Conservation (phyloP, 2,329 filamentous ascomycete species). For the Aureobasidium sp. region DNA sequence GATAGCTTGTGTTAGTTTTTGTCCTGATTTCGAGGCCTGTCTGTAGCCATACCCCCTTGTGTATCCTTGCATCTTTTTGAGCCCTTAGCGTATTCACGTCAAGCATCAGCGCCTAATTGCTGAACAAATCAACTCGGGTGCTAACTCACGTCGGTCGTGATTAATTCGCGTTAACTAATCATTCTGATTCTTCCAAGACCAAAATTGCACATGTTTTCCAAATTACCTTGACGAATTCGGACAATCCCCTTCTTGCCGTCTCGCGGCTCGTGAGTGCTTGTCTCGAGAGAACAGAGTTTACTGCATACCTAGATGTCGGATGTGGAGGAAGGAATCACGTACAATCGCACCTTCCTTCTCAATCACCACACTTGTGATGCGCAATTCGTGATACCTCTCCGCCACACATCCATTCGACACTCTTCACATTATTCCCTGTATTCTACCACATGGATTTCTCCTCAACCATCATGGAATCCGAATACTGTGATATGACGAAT, state of each 20-base stretch:
- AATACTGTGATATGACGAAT: background rate
- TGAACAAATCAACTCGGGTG: background rate
- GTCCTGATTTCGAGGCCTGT: background rate
- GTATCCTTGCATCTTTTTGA: background rate
- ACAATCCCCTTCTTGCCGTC: no score
- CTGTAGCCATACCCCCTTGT: constrained; percentile 1
- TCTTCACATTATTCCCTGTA: background rate
- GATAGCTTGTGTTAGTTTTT: background rate
- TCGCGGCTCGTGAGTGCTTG: background rate
- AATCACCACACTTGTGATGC: background rate
- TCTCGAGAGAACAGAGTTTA: background rate
- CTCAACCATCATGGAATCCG: background rate
- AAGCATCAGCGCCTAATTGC: background rate
- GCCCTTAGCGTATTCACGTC: background rate
- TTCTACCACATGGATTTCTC: background rate
- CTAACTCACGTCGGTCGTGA: background rate
- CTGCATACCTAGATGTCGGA: no score
- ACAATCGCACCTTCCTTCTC: background rate
- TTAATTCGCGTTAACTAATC: no score
- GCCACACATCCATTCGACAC: background rate
- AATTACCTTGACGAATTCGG: background rate
- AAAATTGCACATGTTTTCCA: background rate
- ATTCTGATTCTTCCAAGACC: no score
- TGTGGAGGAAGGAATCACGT: background rate
- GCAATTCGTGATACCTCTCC: background rate